phyloP scores from a whole-genome alignment of 352 stramenopile genomes.

The Phytophthora foliorum region DNA sequence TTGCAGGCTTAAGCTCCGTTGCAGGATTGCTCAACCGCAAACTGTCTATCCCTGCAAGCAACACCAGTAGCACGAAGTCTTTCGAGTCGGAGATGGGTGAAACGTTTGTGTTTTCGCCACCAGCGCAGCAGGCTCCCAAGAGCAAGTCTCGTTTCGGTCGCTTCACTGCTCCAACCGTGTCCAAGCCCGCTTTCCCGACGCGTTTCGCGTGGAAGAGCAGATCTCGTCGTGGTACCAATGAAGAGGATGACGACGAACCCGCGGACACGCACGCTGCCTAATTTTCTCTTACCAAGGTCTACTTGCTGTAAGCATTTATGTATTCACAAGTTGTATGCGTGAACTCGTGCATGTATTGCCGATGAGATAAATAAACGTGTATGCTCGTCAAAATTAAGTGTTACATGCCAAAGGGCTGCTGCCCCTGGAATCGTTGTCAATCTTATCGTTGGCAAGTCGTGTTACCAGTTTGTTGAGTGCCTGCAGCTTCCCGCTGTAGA shows the following conservation, averaged over 20 bases:
- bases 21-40: conserved; percentile 43
- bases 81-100: conserved; percentile 51
- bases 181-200: conserved; percentile 50
- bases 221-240: conserved; percentile 32
- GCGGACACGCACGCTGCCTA: conserved; percentile 30
- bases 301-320: conserved; percentile 35
- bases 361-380: conserved; percentile 29
- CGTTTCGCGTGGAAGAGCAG: conserved; percentile 64
- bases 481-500: conserved; percentile 43
- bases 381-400: conserved; percentile 14
- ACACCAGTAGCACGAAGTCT: conserved; percentile 31
- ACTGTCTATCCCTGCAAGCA: conserved; percentile 37
- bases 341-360: conserved; percentile 29
- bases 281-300: conserved; percentile 5
- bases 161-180: conserved; percentile 47
- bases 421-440: conserved; percentile 12
- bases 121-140: conserved; percentile 43
- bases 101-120: conserved; percentile 44
- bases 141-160: conserved; percentile 56
- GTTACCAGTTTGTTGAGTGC: conserved; percentile 34
- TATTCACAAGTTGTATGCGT: conserved; percentile 9
- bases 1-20: conserved; percentile 40
- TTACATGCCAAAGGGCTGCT: conserved; percentile 14
- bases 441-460: conserved; percentile 28
- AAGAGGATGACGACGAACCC: conserved; percentile 18